phyloP scores from a whole-genome alignment of 306 rosid genomes.

The Cyamopsis tetragonoloba region DNA sequence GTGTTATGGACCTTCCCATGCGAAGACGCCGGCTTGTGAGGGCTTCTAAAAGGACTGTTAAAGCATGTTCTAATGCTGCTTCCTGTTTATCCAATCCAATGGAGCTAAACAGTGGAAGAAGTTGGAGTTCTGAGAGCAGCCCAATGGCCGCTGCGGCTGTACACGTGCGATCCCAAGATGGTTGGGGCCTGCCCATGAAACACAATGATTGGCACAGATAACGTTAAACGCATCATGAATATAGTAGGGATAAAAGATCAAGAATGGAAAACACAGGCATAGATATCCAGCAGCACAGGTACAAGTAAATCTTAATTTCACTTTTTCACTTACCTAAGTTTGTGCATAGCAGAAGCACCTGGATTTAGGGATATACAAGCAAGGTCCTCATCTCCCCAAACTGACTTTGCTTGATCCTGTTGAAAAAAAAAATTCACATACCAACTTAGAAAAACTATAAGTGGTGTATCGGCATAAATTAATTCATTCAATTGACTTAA shows the following conservation, averaged over 20 bases:
- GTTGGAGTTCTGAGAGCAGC: constrained; percentile 74
- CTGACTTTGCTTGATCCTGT: constrained; percentile 70
- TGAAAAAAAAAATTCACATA: neutral
- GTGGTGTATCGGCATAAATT: neutral
- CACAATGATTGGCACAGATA: constrained; percentile 7
- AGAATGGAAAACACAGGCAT: neutral
- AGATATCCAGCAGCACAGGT: neutral
- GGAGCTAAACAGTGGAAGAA: constrained; percentile 52
- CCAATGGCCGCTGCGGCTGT: constrained; percentile 85
- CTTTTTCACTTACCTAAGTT: constrained; percentile 66
- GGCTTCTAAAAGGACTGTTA: constrained; percentile 61
- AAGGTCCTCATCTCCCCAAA: constrained; percentile 77
- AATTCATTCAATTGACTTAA: constrained; percentile 12
- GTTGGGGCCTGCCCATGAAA: constrained; percentile 71
- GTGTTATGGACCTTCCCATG: constrained; percentile 92
- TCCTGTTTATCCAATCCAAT: constrained; percentile 55
- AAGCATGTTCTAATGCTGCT: constrained; percentile 63
- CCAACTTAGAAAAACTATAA: neutral
- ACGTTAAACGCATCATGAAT: neutral
- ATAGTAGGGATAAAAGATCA: neutral
- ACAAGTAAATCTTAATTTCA: constrained; percentile 1
- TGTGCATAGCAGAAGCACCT: constrained; percentile 90
- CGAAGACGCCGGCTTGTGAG: constrained; percentile 76
- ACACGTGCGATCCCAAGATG: constrained; percentile 96
- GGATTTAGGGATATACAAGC: constrained; percentile 69